Percentiles rank a stretch among this genome's conserved stretches.
Conservation (phyloP, 345 rosid genomes). For the Lepidium africanum region DNA sequence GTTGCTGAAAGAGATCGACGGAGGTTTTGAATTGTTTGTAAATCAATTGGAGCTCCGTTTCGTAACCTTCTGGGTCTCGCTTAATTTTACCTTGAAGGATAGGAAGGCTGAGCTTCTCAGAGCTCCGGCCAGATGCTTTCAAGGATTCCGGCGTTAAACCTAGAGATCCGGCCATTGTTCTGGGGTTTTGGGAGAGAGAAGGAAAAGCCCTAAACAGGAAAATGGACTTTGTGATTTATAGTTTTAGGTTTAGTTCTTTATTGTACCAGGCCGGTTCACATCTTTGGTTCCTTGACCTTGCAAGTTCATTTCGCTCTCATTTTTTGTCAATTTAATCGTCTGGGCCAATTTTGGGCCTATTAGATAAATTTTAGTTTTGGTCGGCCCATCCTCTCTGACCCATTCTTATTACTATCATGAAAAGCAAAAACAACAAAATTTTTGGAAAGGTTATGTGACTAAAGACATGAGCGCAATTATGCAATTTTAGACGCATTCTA, state of each 20-base stretch:
- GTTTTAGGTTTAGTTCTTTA: not conserved
- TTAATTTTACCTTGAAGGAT: conserved; percentile 79
- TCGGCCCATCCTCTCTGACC: not conserved
- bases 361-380: not conserved
- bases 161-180: conserved; percentile 11
- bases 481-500: not conserved
- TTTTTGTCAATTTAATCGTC: not conserved
- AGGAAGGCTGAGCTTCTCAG: conserved; percentile 67
- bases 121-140: conserved; percentile 68
- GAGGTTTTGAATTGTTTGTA: conserved; percentile 75
- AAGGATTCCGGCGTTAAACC: conserved; percentile 43
- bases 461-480: conserved; percentile 17
- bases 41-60: conserved; percentile 54
- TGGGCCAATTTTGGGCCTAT: not conserved
- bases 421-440: not conserved
- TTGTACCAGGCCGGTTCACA: conserved; percentile 12
- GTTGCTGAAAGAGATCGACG: conserved; percentile 74
- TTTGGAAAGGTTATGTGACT: not conserved
- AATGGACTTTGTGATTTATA: not conserved
- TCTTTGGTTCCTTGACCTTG: too few species aligned
- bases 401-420: not conserved
- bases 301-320: not conserved
- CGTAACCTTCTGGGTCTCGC: conserved; percentile 81
- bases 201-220: not conserved
- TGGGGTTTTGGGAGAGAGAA: conserved; percentile 5